Evolutionary conservation across 164 flowering plant genomes (phyloP), one percentile per base, ranked within the genome.

Genomic region (Piper longum): DNA sequence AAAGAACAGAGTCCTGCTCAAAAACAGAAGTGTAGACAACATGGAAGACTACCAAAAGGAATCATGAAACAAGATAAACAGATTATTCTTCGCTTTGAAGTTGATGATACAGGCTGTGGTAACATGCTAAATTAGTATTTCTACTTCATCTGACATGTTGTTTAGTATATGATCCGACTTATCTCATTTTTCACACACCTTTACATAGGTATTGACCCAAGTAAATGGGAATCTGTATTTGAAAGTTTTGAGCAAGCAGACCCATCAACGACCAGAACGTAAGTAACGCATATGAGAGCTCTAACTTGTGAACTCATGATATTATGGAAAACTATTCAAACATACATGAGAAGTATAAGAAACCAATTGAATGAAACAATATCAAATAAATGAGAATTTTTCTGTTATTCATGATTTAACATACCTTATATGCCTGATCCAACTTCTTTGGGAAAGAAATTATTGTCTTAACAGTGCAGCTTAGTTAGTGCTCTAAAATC

Each of bases 231-330:
- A 62, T 80, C 97, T 36, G 98, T 93, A 4, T 93, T 93, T 76
- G 98, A 93, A 75, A 93, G 98, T 71, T 93, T 93, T 78, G 98
- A 89, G 78, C 98, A 93, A 79, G 98, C 97, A 18, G 98, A 93
- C 70, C 90, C 97, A 56, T 93, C 98, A 60, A 93, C 97, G 54
- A 93, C 98, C 60, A 68, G 98, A 67, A 75, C 74, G 98, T 93
- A 81, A 80, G 91, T 68, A 65, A 52, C 18, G 19, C 11, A 2
- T 44, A 44, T 44, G 48, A 26, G 36, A 26, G 48, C 48, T 5
- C 2, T 44, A 44, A 44, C 48, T 44, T 44, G 48, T 44, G 48
- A 26, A 26, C 48, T 44, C 48, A 44, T 44, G 48, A 44, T 44
- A 44, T 5, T 5, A 44, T 44, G 11, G 11, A 44, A 44, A 5